Conservation (phyloP, 495 filamentous ascomycete species). For the Aspergillus ellipticus region DNA sequence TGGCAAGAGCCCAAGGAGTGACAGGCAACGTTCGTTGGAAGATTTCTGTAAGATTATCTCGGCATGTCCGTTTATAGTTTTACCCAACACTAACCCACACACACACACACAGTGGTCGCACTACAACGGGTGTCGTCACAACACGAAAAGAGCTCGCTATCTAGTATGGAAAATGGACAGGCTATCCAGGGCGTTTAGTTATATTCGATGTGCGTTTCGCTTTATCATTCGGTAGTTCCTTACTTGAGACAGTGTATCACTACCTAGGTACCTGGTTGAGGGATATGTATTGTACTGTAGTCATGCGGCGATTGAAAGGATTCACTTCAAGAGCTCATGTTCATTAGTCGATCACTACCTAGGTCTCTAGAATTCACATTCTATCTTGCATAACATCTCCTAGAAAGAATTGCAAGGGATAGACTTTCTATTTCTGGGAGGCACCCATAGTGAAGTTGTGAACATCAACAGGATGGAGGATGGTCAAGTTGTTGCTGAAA, state of each 20-base stretch:
- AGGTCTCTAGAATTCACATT: too few relatives aligned
- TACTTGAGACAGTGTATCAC: not conserved
- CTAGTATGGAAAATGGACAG: constrained; percentile 4
- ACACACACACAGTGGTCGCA: constrained; percentile 15
- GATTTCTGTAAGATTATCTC: constrained; percentile 68
- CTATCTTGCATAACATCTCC: too few relatives aligned
- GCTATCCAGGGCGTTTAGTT: not conserved
- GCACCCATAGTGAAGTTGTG: too few relatives aligned
- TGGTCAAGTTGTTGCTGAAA: too few relatives aligned
- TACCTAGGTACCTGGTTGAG: not conserved
- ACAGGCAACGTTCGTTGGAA: constrained; percentile 71
- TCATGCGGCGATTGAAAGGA: not conserved
- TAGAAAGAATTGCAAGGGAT: too few relatives aligned
- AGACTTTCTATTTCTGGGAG: too few relatives aligned
- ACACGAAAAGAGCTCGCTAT: constrained; percentile 15
- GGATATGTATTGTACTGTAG: not conserved
- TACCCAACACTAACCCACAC: not conserved
- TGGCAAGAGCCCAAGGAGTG: constrained; percentile 72
- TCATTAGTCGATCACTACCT: too few relatives aligned
- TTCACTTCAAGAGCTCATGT: too few relatives aligned
- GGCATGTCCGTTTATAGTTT: not conserved
- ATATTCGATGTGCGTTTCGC: not conserved
- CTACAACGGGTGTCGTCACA: constrained; percentile 17
- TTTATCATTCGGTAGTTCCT: not conserved
- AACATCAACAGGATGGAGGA: too few relatives aligned